Base-by-base conservation (phyloP, 495 filamentous ascomycete species). In the Immersiella caudata region DNA sequence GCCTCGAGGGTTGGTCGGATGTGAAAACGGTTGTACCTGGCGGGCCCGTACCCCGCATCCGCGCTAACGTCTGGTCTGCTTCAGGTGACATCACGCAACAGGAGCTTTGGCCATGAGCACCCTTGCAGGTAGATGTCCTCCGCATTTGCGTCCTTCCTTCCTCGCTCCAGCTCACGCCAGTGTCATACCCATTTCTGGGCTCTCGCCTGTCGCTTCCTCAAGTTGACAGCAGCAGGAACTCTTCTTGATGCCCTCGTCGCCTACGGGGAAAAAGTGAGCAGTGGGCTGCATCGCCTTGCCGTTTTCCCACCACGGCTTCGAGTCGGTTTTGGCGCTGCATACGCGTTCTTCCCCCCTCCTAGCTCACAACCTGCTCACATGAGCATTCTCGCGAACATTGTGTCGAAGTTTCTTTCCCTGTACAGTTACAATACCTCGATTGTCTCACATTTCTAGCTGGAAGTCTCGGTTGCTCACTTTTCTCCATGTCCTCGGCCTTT, bases 401-500 rank as follows among this genome's bases (percentile, higher is more conserved):
- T 46, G 40, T 46, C 40, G 11, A 14, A 12, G 40, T 46, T 46
- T 46, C 40, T 46, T 46, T 46, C 40, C 40, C 2, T 46, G 11
- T 18, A 46, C 40, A 8, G 29, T 12, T 36, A 36, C 40, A 46
- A 2, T 12, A 46, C 11, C 52, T 52, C 49, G 49, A 25, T 65
- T 25, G 16, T 20, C n/a, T 16, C n/a, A n/a, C n/a, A n/a, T n/a
- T n/a, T n/a, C n/a, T n/a, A n/a, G n/a, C n/a, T n/a, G n/a, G n/a
- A n/a, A n/a, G n/a, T n/a, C n/a, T n/a, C n/a, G n/a, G n/a, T n/a
- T n/a, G n/a, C n/a, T n/a, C 0, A 22, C 14, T 49, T 58, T 59
- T 24, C n/a, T 22, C 22, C 62, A 61, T 55, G 50, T 40, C 57
- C n/a, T 61, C 46, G 65, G 40, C 14, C 3, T 20, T 33, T 66